Evolutionary conservation across 108 stramenopile species (phyloP), one percentile per base, ranked within the genome.

Genomic region (Pseudonitzschia pungens): DNA sequence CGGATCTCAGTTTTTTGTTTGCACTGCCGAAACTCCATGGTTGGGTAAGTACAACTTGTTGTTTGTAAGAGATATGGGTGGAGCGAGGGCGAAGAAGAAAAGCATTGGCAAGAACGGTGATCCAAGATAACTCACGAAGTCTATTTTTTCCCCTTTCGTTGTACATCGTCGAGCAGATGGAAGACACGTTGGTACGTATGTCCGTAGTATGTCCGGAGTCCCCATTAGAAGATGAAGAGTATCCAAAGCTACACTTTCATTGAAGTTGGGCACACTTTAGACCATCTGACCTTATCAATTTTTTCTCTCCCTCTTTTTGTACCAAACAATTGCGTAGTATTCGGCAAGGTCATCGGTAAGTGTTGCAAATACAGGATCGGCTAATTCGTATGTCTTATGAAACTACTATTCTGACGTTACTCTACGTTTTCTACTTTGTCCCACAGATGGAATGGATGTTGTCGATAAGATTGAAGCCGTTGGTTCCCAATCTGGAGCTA

Each of bases 21-120:
- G 96, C 86, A 95, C 94, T n/a, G 92, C 81, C 54, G 89, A 89
- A 51, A 94, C 94, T 31, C 85, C 94, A 14, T 96, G 96, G 96
- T 87, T 97, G 72, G 92, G 97, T 76, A 58, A n/a, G 57, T 58
- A 58, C n/a, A 32, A 24, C 29, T 58, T 20, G 11, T 1, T 48
- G 10, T 48, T 48, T 48, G 1, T 2, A 11, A 4, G 18, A 18
- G 18, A 11, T 11, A 18, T 48, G 18, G 7, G 14, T 14, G 45
- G 14, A 8, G 16, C 9, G 14, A 48, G 45, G 16, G 10, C 14
- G 45, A 48, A n/a, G n/a, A 18, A 48, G 45, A 48, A 10, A 14
- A 14, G 1, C 14, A 48, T 18, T 2, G 2, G 2, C 6, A 2
- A 36, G 36, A 36, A 36, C 2, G 36, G 2, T 36, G 36, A 6